Percentiles rank a stretch among this genome's conserved stretches.
These are phyloP conservation scores for Parastagonospora avenae DNA, from an alignment of 2,329 filamentous ascomycete species.

Conservation along the genomic window DNA sequence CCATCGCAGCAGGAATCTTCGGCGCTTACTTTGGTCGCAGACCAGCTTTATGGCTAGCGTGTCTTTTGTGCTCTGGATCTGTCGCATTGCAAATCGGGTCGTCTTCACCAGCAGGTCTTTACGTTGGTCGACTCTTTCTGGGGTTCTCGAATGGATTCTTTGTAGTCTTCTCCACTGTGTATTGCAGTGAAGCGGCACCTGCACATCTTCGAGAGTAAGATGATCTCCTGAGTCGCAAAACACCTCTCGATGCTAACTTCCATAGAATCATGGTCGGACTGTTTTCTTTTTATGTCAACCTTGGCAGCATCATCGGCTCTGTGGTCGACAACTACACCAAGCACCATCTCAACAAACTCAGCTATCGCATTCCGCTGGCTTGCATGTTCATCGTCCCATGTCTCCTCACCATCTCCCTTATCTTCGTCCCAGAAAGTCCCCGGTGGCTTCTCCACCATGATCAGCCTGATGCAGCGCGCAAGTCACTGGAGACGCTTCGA, in stretches of 20 bases:
- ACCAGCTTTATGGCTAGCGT: conserved; percentile 55
- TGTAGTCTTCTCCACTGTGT: conserved; percentile 60
- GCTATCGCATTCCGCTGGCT: conserved; percentile 54
- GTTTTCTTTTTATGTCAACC: conserved; percentile 57
- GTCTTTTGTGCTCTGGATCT: conserved; percentile 52
- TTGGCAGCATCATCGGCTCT: conserved; percentile 55
- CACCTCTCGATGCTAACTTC: conserved; percentile 19
- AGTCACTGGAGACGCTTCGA: conserved; percentile 25
- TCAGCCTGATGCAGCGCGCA: conserved; percentile 16
- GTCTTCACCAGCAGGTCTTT: conserved; percentile 29
- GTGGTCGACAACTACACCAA: conserved; percentile 37
- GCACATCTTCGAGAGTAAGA: conserved; percentile 38
- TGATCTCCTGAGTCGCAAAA: background rate
- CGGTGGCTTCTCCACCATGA: conserved; percentile 47
- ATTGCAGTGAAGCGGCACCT: conserved; percentile 51
- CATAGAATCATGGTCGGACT: conserved; percentile 51
- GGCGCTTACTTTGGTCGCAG: conserved; percentile 55
- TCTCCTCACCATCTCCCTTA: conserved; percentile 48
- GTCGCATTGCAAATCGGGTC: conserved; percentile 29
- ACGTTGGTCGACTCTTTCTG: conserved; percentile 51
- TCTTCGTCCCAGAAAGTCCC: conserved; percentile 44
- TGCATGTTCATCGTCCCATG: conserved; percentile 60
- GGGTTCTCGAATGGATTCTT: conserved; percentile 50
- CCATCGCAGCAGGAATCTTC: conserved; percentile 55
- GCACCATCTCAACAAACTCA: conserved; percentile 18